Percentiles rank a stretch among this genome's conserved stretches.
These are phyloP conservation scores for Phytophthora pluvialis DNA, from an alignment of 352 stramenopile genomes.

Conservation along the genomic window DNA sequence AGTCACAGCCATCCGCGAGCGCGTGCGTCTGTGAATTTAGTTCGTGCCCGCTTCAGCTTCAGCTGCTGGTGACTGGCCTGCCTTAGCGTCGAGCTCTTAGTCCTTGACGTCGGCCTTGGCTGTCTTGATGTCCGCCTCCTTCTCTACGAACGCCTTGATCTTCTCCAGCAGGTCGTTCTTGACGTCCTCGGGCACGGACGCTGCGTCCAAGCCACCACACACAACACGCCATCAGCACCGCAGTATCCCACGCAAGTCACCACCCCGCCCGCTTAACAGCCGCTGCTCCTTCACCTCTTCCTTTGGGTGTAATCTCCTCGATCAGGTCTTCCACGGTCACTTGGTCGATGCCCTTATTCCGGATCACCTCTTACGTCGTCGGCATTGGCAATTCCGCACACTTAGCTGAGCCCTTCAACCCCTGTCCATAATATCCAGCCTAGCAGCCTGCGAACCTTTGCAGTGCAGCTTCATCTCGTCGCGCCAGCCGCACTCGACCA, in stretches of 20 bases:
- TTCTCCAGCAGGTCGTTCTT: conserved; percentile 91
- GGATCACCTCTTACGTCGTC: conserved; percentile 87
- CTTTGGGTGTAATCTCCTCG: conserved; percentile 91
- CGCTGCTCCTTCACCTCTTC: conserved; percentile 53
- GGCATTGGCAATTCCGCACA: background rate
- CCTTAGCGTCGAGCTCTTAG: background rate
- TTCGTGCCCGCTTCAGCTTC: conserved; percentile 20
- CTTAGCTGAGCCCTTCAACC: too few species aligned
- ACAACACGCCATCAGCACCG: conserved; percentile 1
- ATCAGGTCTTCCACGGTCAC: conserved; percentile 96
- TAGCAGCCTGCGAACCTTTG: conserved; percentile 55
- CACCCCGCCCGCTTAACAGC: conserved; percentile 1
- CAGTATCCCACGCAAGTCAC: conserved; percentile 6
- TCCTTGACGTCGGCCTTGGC: conserved; percentile 3
- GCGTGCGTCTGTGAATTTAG: conserved; percentile 18
- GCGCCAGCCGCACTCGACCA: conserved; percentile 93
- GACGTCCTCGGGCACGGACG: conserved; percentile 89
- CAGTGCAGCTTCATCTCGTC: conserved; percentile 92
- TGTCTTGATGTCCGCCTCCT: conserved; percentile 36
- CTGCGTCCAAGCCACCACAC: conserved; percentile 11
- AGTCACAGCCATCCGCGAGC: conserved; percentile 7
- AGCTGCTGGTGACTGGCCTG: conserved; percentile 4
- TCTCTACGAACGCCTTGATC: conserved; percentile 93
- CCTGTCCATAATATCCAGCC: too few species aligned
- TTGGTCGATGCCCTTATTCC: conserved; percentile 93